Base-by-base conservation (phyloP, 2,329 filamentous ascomycete genomes). In the Fusarium chaquense region DNA sequence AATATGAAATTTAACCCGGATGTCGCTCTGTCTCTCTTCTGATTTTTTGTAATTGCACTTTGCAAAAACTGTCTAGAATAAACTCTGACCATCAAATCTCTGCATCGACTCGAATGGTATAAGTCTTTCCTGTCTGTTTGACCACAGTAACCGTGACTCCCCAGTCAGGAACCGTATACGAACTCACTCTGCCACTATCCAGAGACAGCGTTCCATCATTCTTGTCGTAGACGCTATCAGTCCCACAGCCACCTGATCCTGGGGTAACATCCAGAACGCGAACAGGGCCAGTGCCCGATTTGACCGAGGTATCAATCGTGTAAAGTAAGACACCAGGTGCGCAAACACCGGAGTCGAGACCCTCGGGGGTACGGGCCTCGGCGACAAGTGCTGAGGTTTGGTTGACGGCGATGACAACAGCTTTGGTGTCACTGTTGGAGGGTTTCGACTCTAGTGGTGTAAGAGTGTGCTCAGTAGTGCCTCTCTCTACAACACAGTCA, bases 241-340 rank as follows among this genome's bases (percentile, higher is more conserved):
- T 70, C 13, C 78, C 52, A 7, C 35, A 81, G 2, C 76, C 73
- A 6, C 69, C 67, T 2, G 76, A 76, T 1, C 32, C 38, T 3
- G 78, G 77, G 4, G 73, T 80, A 1, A 62, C 65, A 58, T 81
- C 77, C 0, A 79, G 36, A 22, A 81, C 77, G 2, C 72, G 70
- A 4, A 80, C 59, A 7, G 78, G 77, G 0, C 78, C 78, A 13
- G 72, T 50, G 3, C 79, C 78, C 10, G 78, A 73, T 1, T 58
- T 46, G 0, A 67, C 54, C 1, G 58, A 62, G 1, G 77, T 79
- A 13, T 77, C 76, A 3, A 81, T 69, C 0, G 76, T 79, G 54
- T 81, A 81, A 3, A 81, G 67, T 16, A 81, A 61, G 8, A 81
- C 75, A 12, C 79, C 79, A 0, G 75, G 70, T 1, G 76, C 74